phyloP scores from a whole-genome alignment of 140 eudicot species.

The Flaveria floridana region DNA sequence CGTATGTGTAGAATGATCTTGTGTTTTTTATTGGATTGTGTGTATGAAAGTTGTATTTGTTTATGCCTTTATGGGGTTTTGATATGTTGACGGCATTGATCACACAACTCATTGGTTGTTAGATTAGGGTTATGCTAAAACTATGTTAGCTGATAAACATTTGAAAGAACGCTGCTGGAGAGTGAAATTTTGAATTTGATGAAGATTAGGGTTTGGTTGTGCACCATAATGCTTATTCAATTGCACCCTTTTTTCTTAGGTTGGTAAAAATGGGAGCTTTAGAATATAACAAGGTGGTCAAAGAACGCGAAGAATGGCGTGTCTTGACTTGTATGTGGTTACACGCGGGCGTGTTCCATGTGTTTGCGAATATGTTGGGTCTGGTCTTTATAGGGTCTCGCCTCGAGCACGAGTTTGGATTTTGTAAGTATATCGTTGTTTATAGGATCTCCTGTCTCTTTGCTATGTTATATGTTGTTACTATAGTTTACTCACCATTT shows the following conservation, averaged over 20 bases:
- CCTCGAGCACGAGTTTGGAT: slow-evolving; percentile 87
- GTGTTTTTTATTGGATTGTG: neutral
- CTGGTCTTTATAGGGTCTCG: slow-evolving; percentile 70
- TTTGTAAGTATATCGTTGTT: slow-evolving; percentile 40
- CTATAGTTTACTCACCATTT: no score
- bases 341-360: slow-evolving; percentile 82
- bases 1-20: slow-evolving; percentile 43
- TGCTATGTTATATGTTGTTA: no score
- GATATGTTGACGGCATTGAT: neutral
- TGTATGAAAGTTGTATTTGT: neutral
- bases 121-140: neutral
- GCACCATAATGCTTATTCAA: neutral
- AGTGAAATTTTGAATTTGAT: slow-evolving; percentile 15
- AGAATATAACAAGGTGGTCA: slow-evolving; percentile 48
- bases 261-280: slow-evolving; percentile 66
- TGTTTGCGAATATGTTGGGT: slow-evolving; percentile 73
- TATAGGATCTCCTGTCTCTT: no score
- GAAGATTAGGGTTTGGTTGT: neutral
- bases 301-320: slow-evolving; percentile 58
- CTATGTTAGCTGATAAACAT: neutral
- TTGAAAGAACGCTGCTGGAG: neutral
- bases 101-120: neutral
- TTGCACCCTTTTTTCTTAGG: slow-evolving; percentile 34
- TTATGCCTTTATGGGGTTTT: slow-evolving; percentile 11
- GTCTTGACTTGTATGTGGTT: slow-evolving; percentile 71